phyloP scores from a whole-genome alignment of 345 rosid genomes.

The Passiflora organensis region DNA sequence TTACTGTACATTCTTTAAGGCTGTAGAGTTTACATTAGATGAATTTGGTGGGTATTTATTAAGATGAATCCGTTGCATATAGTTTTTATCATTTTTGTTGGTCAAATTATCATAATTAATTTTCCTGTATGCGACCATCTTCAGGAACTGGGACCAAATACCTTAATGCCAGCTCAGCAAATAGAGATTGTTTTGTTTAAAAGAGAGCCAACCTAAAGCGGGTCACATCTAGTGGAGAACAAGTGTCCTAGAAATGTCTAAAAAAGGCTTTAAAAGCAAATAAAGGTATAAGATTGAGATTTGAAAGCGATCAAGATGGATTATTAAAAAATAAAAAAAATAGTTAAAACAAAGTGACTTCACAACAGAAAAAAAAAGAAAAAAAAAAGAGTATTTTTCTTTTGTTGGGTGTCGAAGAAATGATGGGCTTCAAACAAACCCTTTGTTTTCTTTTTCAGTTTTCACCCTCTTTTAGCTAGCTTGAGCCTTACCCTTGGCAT shows the following conservation, averaged over 20 bases:
- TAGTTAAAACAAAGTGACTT: no score
- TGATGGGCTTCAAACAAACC: conserved; percentile 19
- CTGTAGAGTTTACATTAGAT: not conserved
- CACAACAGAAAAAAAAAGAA: conserved; percentile 6
- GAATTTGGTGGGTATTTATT: not conserved
- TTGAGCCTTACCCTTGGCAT: conserved; percentile 38
- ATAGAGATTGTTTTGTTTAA: no score
- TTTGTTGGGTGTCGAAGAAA: conserved; percentile 13
- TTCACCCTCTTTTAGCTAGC: conserved; percentile 19
- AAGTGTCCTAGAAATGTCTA: conserved; percentile 3
- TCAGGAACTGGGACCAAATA: no score
- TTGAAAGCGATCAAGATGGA: conserved; percentile 1
- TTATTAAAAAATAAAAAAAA: no score
- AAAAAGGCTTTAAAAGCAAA: conserved; percentile 12
- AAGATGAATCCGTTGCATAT: no score
- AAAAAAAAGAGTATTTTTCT: no score
- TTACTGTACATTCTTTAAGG: not conserved
- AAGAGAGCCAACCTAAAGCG: not conserved
- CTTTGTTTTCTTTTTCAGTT: not conserved
- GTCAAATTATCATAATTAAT: no score
- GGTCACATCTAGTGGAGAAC: not conserved
- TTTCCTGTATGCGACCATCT: no score
- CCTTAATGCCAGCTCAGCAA: conserved; percentile 3
- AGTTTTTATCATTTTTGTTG: no score
- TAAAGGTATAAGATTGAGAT: not conserved